A percentile compares a stretch with the other conserved stretches of the same genome.
Evolutionary conservation across 345 rosid species (phyloP).

Genomic region (Brassica juncea): DNA sequence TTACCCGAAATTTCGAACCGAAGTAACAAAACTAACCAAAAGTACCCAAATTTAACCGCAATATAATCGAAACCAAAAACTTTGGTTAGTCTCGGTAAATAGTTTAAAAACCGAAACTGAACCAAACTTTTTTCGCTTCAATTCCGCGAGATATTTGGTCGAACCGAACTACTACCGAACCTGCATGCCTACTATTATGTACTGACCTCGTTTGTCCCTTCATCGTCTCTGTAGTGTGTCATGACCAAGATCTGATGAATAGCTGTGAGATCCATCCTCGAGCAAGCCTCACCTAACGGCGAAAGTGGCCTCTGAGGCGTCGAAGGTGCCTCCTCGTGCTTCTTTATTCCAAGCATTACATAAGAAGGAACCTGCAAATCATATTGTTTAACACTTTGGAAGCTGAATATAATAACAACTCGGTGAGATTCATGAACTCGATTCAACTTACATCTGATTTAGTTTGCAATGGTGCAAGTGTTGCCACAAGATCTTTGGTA

Average conservation of each 20-base stretch:
- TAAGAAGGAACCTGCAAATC: conserved; percentile 74
- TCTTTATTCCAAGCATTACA: conserved; percentile 83
- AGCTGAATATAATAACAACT: conserved; percentile 12
- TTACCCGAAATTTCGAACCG: too few species aligned
- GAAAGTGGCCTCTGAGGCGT: conserved; percentile 80
- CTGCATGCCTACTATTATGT: too few species aligned
- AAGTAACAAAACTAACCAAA: too few species aligned
- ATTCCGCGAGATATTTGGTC: too few species aligned
- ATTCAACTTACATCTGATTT: conserved; percentile 73
- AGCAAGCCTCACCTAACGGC: conserved; percentile 93
- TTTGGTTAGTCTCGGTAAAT: too few species aligned
- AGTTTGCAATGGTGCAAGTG: conserved; percentile 73
- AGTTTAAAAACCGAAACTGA: too few species aligned
- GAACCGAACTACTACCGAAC: too few species aligned
- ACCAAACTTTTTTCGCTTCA: too few species aligned
- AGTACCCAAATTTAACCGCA: too few species aligned
- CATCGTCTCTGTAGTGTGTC: conserved; percentile 94
- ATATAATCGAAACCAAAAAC: too few species aligned
- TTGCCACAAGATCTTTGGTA: conserved; percentile 72
- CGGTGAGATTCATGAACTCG: neutral
- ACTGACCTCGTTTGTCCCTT: conserved; percentile 83
- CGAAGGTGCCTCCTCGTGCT: conserved; percentile 72
- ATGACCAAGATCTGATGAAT: conserved; percentile 86
- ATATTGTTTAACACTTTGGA: neutral
- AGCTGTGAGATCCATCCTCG: conserved; percentile 92